Percentiles rank a stretch among this genome's conserved stretches.
These are phyloP conservation scores for Colletotrichum endophyticum DNA, from an alignment of 2,329 filamentous ascomycete genomes.

Conservation along the genomic window DNA sequence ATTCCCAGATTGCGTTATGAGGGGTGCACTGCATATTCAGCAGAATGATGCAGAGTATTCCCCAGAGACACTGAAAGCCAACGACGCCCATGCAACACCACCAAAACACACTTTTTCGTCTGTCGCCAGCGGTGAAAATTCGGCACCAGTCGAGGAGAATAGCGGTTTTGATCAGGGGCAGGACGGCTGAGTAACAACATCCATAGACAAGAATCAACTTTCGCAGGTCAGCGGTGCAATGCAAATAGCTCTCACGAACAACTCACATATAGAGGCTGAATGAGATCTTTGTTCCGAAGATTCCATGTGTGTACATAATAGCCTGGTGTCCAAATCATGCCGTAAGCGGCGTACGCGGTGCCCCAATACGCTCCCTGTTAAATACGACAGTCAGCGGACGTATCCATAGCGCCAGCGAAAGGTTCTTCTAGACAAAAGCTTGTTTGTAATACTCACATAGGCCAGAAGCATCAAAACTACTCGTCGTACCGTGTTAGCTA, in stretches of 20 bases:
- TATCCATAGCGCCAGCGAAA: not conserved
- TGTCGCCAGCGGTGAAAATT: slow-evolving; percentile 17
- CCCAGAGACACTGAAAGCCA: slow-evolving; percentile 23
- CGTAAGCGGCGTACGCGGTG: not conserved
- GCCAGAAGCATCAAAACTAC: not conserved
- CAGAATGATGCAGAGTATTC: slow-evolving; percentile 22
- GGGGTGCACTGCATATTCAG: slow-evolving; percentile 29
- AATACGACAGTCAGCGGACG: not conserved
- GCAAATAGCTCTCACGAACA: not conserved
- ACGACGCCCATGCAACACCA: slow-evolving; percentile 26
- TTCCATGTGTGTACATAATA: slow-evolving; percentile 11
- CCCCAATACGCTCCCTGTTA: not conserved
- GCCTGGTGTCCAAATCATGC: not conserved
- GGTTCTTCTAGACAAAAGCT: not conserved
- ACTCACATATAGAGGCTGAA: not conserved
- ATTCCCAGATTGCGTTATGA: slow-evolving; percentile 29
- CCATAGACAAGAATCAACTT: not conserved
- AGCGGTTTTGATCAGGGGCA: slow-evolving; percentile 11
- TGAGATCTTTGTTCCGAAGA: not conserved
- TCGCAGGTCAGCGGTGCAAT: not conserved
- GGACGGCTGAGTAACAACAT: not conserved
- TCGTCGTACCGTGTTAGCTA: not conserved
- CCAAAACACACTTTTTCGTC: slow-evolving; percentile 22
- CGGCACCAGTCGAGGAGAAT: slow-evolving; percentile 20
- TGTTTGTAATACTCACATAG: not conserved